These are phyloP conservation scores for Euphrasia arctica DNA, from an alignment of 305 asterid genomes.

Conservation along the genomic window DNA sequence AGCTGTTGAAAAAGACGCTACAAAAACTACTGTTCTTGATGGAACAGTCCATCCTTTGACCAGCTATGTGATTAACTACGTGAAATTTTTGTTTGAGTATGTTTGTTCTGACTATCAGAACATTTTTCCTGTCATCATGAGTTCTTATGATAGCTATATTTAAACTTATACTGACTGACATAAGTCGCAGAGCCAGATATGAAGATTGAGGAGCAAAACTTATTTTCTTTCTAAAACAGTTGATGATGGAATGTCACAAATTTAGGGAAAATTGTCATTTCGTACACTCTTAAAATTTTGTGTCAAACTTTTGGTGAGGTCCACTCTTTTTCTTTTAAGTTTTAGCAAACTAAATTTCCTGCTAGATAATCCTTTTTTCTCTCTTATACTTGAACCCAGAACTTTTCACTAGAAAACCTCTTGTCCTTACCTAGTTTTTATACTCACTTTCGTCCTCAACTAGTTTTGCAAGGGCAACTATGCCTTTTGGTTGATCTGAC, in stretches of 20 bases:
- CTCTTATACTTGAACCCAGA: too few species aligned
- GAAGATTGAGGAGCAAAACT: neutral
- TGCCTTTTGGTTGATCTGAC: too few species aligned
- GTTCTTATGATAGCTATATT: neutral
- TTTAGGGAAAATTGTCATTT: neutral
- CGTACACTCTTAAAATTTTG: too few species aligned
- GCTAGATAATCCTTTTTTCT: neutral
- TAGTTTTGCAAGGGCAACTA: too few species aligned
- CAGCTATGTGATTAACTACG: constrained; percentile 94
- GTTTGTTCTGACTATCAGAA: constrained; percentile 23
- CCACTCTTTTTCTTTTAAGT: too few species aligned
- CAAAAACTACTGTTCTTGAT: constrained; percentile 93
- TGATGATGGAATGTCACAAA: neutral
- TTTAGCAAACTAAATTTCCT: neutral
- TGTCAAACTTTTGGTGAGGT: too few species aligned
- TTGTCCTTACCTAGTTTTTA: too few species aligned
- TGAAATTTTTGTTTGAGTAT: constrained; percentile 89
- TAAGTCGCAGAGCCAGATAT: neutral
- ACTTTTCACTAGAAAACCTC: too few species aligned
- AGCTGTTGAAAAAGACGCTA: constrained; percentile 95
- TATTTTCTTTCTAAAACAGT: neutral
- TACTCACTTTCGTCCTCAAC: too few species aligned
- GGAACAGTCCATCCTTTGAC: constrained; percentile 98
- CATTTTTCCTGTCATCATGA: neutral
- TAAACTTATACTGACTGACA: neutral